phyloP scores from a whole-genome alignment of 73 alveolate genomes.

The Paramecium octaurelia region DNA sequence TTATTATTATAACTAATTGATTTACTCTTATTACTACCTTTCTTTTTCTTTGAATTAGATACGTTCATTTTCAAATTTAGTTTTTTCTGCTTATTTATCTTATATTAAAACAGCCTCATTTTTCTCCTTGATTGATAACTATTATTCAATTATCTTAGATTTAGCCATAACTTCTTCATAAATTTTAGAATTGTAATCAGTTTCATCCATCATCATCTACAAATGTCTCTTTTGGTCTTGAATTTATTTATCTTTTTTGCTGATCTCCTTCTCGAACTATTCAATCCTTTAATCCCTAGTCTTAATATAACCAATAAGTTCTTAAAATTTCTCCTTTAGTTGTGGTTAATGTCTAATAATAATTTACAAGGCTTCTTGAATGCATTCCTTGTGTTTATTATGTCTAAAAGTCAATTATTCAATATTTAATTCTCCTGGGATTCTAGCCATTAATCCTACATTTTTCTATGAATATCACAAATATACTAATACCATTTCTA shows the following conservation, averaged over 20 bases:
- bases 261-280: background rate
- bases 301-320: slow-evolving; percentile 18
- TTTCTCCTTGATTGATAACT: background rate
- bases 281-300: slow-evolving; percentile 35
- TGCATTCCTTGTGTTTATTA: background rate
- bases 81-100: slow-evolving; percentile 35
- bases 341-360: background rate
- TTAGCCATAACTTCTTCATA: background rate
- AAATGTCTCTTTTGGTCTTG: background rate
- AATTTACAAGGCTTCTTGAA: background rate
- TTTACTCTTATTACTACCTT: background rate
- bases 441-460: background rate
- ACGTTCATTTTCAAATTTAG: background rate
- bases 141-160: background rate
- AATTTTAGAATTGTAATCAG: background rate
- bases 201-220: slow-evolving; percentile 21
- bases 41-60: background rate
- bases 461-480: background rate
- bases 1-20: background rate
- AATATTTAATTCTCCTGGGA: background rate
- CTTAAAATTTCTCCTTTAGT: slow-evolving; percentile 1
- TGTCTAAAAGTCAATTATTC: background rate
- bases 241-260: background rate
- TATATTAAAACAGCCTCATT: slow-evolving; percentile 28
- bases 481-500: background rate